Evolutionary conservation across 768 basidiomycete genomes (phyloP), one percentile per base, ranked within the genome.

Genomic region (Boletus tylopilopsis): DNA sequence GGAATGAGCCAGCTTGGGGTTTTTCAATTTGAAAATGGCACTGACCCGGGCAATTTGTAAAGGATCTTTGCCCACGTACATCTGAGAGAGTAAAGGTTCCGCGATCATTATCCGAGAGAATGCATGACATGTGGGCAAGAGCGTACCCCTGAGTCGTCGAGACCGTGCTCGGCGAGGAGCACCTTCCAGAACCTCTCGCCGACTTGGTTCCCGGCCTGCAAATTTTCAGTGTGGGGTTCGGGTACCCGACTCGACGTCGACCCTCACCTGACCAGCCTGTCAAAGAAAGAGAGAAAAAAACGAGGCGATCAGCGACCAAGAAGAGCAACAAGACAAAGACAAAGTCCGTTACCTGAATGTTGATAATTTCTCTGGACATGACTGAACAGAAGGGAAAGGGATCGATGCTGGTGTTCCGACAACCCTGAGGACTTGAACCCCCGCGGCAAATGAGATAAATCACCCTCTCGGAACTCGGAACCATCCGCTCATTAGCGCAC

Each of bases 111-210:
- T 51, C 42, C 42, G 42, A 53, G 44, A 44, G 38, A 40, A 47
- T 16, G 29, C 4, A 33, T 3, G 37, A 38, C 54, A 56, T 34
- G 24, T 45, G 5, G 42, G 44, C 41, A 59, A 42, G 42, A 36
- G 27, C 61, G 45, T 59, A 92, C 88, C 64, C 90, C 87, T 12
- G 75, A 70, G 19, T 80, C 69, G 61, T 87, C 83, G 42, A 94
- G 74, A 0, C 91, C 92, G 66, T 94, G 92, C 70, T 94, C 90
- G 15, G 82, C 79, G 21, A 96, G 76, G 49, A 95, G 80, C 78
- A 86, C 84, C 51, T 85, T 76, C 94, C 94, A 96, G 68, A 95
- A 98, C 38, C 78, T 77, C 60, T 90, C 87, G 45, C 92, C 91
- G 37, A 90, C 80, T 69, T 85, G 84, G 60, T 85, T 87, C 55